These are phyloP conservation scores for Debaryomyces maramus DNA, from an alignment of 805 yeast species.

Conservation along the genomic window DNA sequence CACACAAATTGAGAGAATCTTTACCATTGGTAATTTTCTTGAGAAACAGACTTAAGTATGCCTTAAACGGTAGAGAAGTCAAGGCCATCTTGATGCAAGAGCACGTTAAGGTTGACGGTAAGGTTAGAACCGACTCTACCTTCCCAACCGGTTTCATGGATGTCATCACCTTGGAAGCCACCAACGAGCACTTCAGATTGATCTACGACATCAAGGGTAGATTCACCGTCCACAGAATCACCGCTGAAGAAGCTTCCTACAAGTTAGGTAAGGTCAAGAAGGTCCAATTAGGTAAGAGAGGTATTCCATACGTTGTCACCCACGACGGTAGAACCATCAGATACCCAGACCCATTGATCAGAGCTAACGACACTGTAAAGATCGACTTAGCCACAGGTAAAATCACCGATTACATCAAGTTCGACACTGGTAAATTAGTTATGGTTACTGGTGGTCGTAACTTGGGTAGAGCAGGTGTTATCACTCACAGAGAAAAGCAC, in stretches of 20 bases:
- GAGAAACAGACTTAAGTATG: conserved; percentile 98
- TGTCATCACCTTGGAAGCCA: conserved; percentile 94
- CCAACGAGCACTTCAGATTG: conserved; percentile 99
- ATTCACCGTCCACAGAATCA: conserved; percentile 99
- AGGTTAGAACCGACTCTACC: conserved; percentile 98
- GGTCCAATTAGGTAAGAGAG: conserved; percentile 97
- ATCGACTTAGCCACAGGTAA: conserved; percentile 95
- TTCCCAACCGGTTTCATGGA: conserved; percentile 99
- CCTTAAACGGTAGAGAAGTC: conserved; percentile 98
- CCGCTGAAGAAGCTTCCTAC: conserved; percentile 98
- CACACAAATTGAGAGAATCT: conserved; percentile 98
- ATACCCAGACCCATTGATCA: conserved; percentile 98
- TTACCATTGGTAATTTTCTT: conserved; percentile 95
- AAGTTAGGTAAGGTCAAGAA: conserved; percentile 97
- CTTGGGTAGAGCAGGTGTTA: conserved; percentile 46
- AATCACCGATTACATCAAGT: conserved; percentile 54
- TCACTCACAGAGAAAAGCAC: conserved; percentile 44
- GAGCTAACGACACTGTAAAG: conserved; percentile 97
- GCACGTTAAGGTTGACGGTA: conserved; percentile 97
- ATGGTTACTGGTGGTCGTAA: conserved; percentile 47
- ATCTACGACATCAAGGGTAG: conserved; percentile 98
- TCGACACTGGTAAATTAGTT: conserved; percentile 41
- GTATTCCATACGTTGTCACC: conserved; percentile 97
- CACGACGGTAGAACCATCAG: conserved; percentile 99
- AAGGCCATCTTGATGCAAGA: conserved; percentile 98